Evolutionary conservation across 352 stramenopile genomes (phyloP).

Genomic region (Phytopythium litorale): DNA sequence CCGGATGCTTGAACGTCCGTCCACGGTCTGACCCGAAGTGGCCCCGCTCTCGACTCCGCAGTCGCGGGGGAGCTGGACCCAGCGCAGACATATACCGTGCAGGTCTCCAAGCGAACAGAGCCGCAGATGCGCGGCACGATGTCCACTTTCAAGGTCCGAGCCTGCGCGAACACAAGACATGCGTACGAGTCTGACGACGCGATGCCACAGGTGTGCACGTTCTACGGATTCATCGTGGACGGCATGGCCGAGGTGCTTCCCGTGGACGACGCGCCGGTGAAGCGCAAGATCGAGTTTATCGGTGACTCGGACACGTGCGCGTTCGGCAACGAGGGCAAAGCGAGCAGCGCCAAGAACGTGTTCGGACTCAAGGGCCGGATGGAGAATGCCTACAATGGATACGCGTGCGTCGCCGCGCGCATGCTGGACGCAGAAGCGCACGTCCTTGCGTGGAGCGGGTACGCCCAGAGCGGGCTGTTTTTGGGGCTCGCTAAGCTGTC

Average conservation of each 20-base stretch:
- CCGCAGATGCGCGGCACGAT: slow-evolving; percentile 80
- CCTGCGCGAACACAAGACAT: neutral
- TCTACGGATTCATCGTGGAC: slow-evolving; percentile 87
- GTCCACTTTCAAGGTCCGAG: slow-evolving; percentile 78
- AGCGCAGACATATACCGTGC: slow-evolving; percentile 53
- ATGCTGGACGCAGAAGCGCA: slow-evolving; percentile 87
- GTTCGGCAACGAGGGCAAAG: slow-evolving; percentile 83
- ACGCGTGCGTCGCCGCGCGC: slow-evolving; percentile 75
- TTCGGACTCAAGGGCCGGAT: slow-evolving; percentile 87
- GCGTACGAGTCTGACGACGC: neutral
- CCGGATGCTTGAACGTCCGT: neutral
- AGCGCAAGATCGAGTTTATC: slow-evolving; percentile 81
- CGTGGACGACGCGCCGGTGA: slow-evolving; percentile 22
- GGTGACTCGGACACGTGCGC: slow-evolving; percentile 82
- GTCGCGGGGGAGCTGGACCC: slow-evolving; percentile 58
- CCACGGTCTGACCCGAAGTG: neutral
- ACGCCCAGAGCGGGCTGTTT: slow-evolving; percentile 5
- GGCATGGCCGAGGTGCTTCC: slow-evolving; percentile 56
- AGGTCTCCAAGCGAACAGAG: slow-evolving; percentile 80
- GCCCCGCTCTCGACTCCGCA: slow-evolving; percentile 11
- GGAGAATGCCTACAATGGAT: slow-evolving; percentile 88
- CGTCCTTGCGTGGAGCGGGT: slow-evolving; percentile 82
- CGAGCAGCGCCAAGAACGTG: slow-evolving; percentile 62
- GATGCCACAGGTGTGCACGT: slow-evolving; percentile 65
- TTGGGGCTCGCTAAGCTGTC: neutral